Evolutionary conservation across 768 basidiomycete genomes (phyloP).

Genomic region (Suillus hirtellus): DNA sequence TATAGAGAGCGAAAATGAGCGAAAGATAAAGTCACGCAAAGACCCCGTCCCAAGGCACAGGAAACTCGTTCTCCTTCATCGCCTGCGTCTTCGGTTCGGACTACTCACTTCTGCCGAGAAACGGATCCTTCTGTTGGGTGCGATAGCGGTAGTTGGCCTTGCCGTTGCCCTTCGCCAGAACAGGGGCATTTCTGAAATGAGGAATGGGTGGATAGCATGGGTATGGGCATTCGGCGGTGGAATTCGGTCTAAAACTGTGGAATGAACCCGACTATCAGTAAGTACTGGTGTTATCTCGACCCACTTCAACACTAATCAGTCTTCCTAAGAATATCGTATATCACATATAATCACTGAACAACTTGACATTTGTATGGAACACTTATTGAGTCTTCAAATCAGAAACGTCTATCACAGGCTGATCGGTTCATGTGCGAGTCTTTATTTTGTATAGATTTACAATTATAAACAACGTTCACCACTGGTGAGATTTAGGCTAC

Average conservation of each 20-base stretch:
- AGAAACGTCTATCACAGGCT: neutral
- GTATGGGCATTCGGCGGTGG: neutral
- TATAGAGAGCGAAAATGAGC: conserved; percentile 36
- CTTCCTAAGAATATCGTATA: neutral
- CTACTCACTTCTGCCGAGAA: conserved; percentile 30
- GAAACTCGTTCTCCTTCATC: conserved; percentile 12
- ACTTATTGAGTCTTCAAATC: neutral
- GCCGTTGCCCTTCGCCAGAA: conserved; percentile 50
- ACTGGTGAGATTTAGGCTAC: no score
- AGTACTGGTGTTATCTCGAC: neutral
- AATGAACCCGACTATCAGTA: neutral
- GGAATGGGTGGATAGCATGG: conserved; percentile 4
- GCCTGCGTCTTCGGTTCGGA: conserved; percentile 20
- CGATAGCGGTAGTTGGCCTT: conserved; percentile 67
- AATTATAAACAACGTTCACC: neutral
- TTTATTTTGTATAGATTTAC: neutral
- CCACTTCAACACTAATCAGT: neutral
- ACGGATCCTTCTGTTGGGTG: conserved; percentile 54
- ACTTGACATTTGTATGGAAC: neutral
- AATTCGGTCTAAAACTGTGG: neutral
- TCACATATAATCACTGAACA: neutral
- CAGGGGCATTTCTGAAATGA: neutral
- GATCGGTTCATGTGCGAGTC: neutral
- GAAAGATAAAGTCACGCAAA: conserved; percentile 17
- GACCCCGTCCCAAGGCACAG: conserved; percentile 2